These are phyloP conservation scores for Kockovaella imperatae DNA, from an alignment of 768 basidiomycete genomes.

Conservation along the genomic window DNA sequence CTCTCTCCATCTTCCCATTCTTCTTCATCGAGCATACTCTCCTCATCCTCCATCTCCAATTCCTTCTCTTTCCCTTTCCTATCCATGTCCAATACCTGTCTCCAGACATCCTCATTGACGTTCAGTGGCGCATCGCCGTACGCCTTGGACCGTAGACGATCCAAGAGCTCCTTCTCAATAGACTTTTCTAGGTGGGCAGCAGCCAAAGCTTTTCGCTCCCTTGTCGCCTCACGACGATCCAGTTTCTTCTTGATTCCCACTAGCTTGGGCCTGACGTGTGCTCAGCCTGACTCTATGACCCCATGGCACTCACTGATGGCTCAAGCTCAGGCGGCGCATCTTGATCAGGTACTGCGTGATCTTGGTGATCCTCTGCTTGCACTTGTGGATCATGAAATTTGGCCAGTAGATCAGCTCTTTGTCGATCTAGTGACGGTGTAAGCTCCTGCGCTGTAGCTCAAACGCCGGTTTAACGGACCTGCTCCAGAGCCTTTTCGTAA, in stretches of 20 bases:
- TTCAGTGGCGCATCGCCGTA: constrained; percentile 97
- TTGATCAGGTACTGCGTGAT: constrained; percentile 99
- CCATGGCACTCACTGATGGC: constrained; percentile 61
- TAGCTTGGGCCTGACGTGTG: constrained; percentile 65
- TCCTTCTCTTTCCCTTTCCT: constrained; percentile 44
- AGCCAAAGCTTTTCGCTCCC: constrained; percentile 91
- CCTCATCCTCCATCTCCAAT: constrained; percentile 48
- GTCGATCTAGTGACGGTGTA: constrained; percentile 63
- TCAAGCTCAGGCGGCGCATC: constrained; percentile 82
- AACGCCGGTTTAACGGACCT: constrained; percentile 52
- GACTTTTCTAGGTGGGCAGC: constrained; percentile 91
- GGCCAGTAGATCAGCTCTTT: constrained; percentile 96
- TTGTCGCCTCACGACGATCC: constrained; percentile 80
- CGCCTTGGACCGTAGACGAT: constrained; percentile 89
- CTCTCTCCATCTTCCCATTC: constrained; percentile 51
- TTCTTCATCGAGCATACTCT: constrained; percentile 48
- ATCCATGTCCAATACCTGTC: constrained; percentile 78
- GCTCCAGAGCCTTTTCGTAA: constrained; percentile 89
- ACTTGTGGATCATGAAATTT: constrained; percentile 93
- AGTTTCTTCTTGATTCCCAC: constrained; percentile 95
- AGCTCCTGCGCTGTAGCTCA: background rate
- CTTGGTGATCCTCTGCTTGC: constrained; percentile 97
- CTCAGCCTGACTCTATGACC: background rate
- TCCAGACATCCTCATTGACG: constrained; percentile 96
- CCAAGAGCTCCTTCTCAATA: constrained; percentile 92